Base-by-base conservation (phyloP, 2,329 filamentous ascomycete genomes). In the Curvularia verruculosa region DNA sequence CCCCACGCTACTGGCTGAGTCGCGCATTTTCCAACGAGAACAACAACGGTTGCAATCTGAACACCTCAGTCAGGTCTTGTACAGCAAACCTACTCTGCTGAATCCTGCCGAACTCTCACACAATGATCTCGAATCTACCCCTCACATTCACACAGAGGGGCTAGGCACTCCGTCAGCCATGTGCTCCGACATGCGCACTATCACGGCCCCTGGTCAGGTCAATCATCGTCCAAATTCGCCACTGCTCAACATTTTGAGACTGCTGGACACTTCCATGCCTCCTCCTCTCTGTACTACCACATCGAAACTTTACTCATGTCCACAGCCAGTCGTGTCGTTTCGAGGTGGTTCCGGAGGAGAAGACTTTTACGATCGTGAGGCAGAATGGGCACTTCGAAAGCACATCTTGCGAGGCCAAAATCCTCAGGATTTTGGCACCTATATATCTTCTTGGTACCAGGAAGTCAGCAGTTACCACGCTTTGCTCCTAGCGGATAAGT, bases 31-130 rank as follows among this genome's bases (percentile, higher is more conserved):
- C 3, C 47, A 46, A 3, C 28, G 44, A 10, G 64, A 65, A 45
- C 68, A 69, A 18, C 63, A 69, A 19, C 55, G 62, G 37, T 43
- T 54, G 12, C 69, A 71, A 53, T 56, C 60, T 21, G 70, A 71
- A 50, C 54, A 69, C 47, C 43, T 70, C 51, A 70, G 65, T 40
- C 60, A 56, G n/a, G 63, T 71, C 24, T 58, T 72, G 4, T 67
- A 70, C 31, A 62, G 63, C 24, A 57, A 56, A 23, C 52, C 58
- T 13, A 37, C 56, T 5, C 45, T 55, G 24, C 18, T 55, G 0
- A 37, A 36, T 37, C 21, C 28, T 50, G 19, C 37, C 26, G 5
- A 19, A 18, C 24, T 48, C 10, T 54, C 57, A 1, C 52, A 55
- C 28, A 50, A 48, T 39, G 55, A 47, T 1, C 64, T 43, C 31